A percentile compares a stretch with the other conserved stretches of the same genome.
Evolutionary conservation across 768 basidiomycete species (phyloP).

Genomic region (Trichaptum fuscoviolaceum): DNA sequence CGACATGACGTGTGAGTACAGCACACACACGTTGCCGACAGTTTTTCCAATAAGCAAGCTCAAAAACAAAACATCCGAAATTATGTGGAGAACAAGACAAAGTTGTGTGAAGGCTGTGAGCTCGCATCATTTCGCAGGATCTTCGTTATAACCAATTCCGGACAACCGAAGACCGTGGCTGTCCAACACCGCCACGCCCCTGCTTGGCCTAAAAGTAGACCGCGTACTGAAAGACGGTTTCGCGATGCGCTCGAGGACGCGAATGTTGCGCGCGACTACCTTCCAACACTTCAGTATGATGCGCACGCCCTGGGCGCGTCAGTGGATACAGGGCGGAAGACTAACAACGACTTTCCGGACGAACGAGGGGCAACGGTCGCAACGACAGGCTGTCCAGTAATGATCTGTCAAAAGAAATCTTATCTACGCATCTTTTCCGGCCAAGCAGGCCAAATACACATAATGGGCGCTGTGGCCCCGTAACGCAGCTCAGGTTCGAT

Average conservation of each 20-base stretch:
- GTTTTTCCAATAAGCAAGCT: not conserved
- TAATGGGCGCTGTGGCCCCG: not conserved
- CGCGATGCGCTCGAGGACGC: no score
- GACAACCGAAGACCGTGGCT: not conserved
- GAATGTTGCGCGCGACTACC: no score
- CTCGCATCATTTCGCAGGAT: not conserved
- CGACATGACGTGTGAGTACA: not conserved
- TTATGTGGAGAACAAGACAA: not conserved
- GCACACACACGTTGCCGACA: not conserved
- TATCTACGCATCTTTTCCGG: not conserved
- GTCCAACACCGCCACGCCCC: not conserved
- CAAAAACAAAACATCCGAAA: not conserved
- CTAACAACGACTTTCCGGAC: not conserved
- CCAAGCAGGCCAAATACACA: not conserved
- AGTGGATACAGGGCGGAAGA: not conserved
- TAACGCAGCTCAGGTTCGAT: not conserved
- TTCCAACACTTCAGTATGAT: not conserved
- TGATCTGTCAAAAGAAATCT: not conserved
- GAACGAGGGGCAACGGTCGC: not conserved
- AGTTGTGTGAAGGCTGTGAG: not conserved
- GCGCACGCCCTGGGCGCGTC: not conserved
- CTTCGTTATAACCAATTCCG: slow-evolving; percentile 1
- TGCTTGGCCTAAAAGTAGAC: not conserved
- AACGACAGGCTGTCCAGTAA: not conserved
- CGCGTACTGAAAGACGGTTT: no score